Base-by-base conservation (phyloP, 2,329 filamentous ascomycete species). In the Epichloe sibirici region DNA sequence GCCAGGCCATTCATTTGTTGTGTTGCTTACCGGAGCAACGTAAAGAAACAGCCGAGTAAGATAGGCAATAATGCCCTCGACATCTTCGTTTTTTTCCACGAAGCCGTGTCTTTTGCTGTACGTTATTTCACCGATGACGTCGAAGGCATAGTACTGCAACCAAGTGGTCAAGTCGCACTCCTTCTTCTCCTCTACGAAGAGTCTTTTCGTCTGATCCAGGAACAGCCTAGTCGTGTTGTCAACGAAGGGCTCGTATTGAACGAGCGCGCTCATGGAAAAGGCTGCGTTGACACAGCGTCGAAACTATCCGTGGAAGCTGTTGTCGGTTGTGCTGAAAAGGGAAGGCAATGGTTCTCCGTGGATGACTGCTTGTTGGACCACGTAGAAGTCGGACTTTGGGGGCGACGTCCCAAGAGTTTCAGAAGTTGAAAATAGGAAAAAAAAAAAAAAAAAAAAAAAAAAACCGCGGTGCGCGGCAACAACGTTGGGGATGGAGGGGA, bases 111-210 rank as follows among this genome's bases (percentile, higher is more conserved):
- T 56, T 5, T 59, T 61, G 28, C 59, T 67, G 51, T 61, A 65
- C 0, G 72, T 76, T 43, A 79, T 74, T 37, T 71, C 66, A 2
- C 74, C 73, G 37, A 79, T 76, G 2, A 77, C 74, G 53, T 78
- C 72, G 44, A 75, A 74, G 0, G 71, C 73, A 51, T 71, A 76
- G 55, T 65, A 75, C 55, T 75, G 73, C 31, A 75, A 61, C 68
- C 69, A 73, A 47, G 74, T 72, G 1, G 81, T 79, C 52, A 88
- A 84, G 61, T 87, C 78, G 39, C 39, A 40, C 13, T 1, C 39
- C 9, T 6, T 15, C 15, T 15, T 15, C 0, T 17, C 11, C 3
- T 17, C 39, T 13, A 40, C n/a, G 13, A 40, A 40, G 15, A 40
- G 39, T 15, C 17, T 40, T 4, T 21, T 17, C 6, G 39, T 40